A percentile compares a stretch with the other conserved stretches of the same genome.
These are phyloP conservation scores for Solanum bukasovii DNA, from an alignment of 257 asterid genomes.

Conservation along the genomic window DNA sequence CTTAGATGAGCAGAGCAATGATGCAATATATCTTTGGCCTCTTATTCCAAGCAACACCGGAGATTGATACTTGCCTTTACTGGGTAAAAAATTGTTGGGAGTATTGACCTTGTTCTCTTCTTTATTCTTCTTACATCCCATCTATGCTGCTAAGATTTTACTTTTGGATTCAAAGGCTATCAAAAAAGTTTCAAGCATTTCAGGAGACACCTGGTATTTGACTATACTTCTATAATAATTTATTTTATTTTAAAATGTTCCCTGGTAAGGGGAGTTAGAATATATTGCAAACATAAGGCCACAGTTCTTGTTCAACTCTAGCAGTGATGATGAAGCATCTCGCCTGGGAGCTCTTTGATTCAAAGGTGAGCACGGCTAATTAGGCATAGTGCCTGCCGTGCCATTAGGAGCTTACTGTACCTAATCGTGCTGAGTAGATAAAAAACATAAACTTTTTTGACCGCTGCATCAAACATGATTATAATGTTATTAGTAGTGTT, in stretches of 20 bases:
- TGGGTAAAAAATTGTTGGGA: slow-evolving; percentile 66
- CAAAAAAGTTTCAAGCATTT: slow-evolving; percentile 61
- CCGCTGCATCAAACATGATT: background rate
- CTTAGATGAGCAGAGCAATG: slow-evolving; percentile 36
- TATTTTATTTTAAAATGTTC: slow-evolving; percentile 27
- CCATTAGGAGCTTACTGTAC: slow-evolving; percentile 57
- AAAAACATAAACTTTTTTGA: background rate
- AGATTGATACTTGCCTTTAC: slow-evolving; percentile 36
- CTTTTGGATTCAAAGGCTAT: slow-evolving; percentile 71
- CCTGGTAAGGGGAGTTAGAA: slow-evolving; percentile 99
- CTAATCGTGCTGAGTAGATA: background rate
- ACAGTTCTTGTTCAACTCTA: slow-evolving; percentile 64
- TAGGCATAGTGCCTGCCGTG: slow-evolving; percentile 99
- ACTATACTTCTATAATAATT: slow-evolving; percentile 26
- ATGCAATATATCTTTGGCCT: slow-evolving; percentile 49
- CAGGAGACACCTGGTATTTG: slow-evolving; percentile 62
- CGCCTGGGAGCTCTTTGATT: slow-evolving; percentile 77
- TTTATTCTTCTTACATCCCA: slow-evolving; percentile 41
- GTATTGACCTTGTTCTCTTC: slow-evolving; percentile 53
- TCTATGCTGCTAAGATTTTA: slow-evolving; percentile 58
- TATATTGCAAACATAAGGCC: slow-evolving; percentile 65
- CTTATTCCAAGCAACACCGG: slow-evolving; percentile 59
- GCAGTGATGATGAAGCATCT: slow-evolving; percentile 96
- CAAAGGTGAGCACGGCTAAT: slow-evolving; percentile 99
- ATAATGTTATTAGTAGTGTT: slow-evolving; percentile 1